phyloP scores from a whole-genome alignment of 129 eudicot species.

The Heracleum sosnowskyi region DNA sequence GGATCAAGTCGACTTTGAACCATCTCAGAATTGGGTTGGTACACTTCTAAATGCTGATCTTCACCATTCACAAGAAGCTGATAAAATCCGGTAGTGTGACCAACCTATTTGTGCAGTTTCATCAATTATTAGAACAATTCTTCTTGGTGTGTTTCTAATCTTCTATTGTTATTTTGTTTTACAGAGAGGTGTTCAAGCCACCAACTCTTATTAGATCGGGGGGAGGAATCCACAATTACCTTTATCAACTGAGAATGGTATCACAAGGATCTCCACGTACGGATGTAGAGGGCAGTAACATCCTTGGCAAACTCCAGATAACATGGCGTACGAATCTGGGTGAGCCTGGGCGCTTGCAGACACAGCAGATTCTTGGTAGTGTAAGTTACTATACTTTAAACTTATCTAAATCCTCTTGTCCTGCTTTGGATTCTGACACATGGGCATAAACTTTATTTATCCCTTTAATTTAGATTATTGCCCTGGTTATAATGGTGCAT shows the following conservation, averaged over 20 bases:
- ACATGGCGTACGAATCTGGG: conserved; percentile 99
- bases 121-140: background rate
- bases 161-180: conserved; percentile 4
- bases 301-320: conserved; percentile 92
- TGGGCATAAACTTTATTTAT: background rate
- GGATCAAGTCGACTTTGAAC: conserved; percentile 99
- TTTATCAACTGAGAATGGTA: conserved; percentile 66
- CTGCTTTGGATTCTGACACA: background rate
- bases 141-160: background rate
- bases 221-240: conserved; percentile 84
- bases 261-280: conserved; percentile 37
- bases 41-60: conserved; percentile 53
- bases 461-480: background rate
- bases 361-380: conserved; percentile 85
- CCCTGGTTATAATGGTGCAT: background rate
- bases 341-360: conserved; percentile 97
- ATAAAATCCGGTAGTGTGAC: conserved; percentile 33
- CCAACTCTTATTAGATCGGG: conserved; percentile 84
- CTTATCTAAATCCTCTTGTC: background rate
- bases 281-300: conserved; percentile 71
- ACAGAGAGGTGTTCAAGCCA: conserved; percentile 62
- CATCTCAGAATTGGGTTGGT: conserved; percentile 82
- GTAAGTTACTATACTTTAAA: conserved; percentile 37
- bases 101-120: conserved; percentile 2
- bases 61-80: conserved; percentile 37